A percentile compares a stretch with the other conserved stretches of the same genome.
phyloP scores from a whole-genome alignment of 139 green algal genomes.

The Chlamydomonas incerta region DNA sequence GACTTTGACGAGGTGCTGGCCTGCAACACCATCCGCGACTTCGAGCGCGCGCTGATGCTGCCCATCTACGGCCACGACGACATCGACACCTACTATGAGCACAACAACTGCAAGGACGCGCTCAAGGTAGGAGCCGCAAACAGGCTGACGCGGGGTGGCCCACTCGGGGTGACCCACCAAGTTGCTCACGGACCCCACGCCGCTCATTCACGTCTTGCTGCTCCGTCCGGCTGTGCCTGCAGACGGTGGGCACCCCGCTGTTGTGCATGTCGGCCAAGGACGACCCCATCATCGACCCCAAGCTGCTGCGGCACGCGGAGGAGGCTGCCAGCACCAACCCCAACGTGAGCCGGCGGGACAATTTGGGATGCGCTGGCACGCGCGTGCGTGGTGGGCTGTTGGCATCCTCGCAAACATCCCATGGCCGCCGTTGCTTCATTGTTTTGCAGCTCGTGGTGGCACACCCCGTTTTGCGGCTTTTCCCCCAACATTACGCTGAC shows the following conservation, averaged over 20 bases:
- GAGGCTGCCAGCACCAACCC: not conserved
- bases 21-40: constrained; percentile 29
- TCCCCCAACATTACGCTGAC: too few species aligned
- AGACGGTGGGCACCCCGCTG: constrained; percentile 20
- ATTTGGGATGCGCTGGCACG: too few species aligned
- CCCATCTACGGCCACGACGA: constrained; percentile 7
- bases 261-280: constrained; percentile 31
- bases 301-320: constrained; percentile 25
- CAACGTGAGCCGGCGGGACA: not conserved
- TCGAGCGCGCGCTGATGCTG: constrained; percentile 36
- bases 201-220: too few species aligned
- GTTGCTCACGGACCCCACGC: too few species aligned
- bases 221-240: not conserved
- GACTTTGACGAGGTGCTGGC: constrained; percentile 42
- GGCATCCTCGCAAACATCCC: too few species aligned
- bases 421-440: too few species aligned
- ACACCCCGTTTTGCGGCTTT: too few species aligned
- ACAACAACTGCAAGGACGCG: constrained; percentile 29
- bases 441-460: too few species aligned
- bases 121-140: too few species aligned
- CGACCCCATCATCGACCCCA: constrained; percentile 28
- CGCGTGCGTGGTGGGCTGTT: too few species aligned
- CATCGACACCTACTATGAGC: constrained; percentile 19
- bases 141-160: too few species aligned
- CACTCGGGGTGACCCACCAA: too few species aligned